A percentile compares a stretch with the other conserved stretches of the same genome.
phyloP scores from a whole-genome alignment of 2,329 filamentous ascomycete genomes.

The Aspergillus nomiae region DNA sequence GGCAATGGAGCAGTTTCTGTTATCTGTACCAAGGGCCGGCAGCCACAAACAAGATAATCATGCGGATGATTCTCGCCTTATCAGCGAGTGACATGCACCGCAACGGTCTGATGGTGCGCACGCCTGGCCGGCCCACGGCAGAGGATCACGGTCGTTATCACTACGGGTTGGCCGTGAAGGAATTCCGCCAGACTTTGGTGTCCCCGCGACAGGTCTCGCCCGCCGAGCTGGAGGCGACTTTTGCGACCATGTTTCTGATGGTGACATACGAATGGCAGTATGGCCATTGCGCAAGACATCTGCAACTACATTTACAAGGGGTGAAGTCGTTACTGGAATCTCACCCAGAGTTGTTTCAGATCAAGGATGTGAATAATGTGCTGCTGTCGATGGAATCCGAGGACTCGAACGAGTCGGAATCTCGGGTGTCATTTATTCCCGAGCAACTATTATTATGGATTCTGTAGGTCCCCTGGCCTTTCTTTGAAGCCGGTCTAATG shows the following conservation, averaged over 20 bases:
- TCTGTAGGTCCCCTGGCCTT: constrained; percentile 26
- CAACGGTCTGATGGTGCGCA: constrained; percentile 28
- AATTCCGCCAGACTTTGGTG: constrained; percentile 38
- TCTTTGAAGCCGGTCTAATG: background rate
- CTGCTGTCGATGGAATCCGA: constrained; percentile 25
- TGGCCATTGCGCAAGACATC: constrained; percentile 35
- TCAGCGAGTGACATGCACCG: constrained; percentile 41
- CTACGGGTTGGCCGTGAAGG: constrained; percentile 39
- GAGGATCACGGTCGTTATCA: constrained; percentile 37
- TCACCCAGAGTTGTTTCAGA: constrained; percentile 34
- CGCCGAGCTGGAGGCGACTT: constrained; percentile 36
- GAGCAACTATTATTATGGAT: constrained; percentile 41
- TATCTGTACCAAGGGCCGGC: constrained; percentile 41
- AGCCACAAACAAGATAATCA: constrained; percentile 37
- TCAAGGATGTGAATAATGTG: constrained; percentile 32
- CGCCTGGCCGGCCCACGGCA: constrained; percentile 30
- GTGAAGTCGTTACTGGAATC: constrained; percentile 39
- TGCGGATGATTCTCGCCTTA: constrained; percentile 43
- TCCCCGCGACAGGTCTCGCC: constrained; percentile 29
- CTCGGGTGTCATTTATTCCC: constrained; percentile 36
- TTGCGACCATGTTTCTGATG: constrained; percentile 41
- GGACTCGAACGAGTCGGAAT: constrained; percentile 11
- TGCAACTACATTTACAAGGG: constrained; percentile 39
- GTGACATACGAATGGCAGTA: constrained; percentile 40
- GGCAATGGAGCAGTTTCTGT: constrained; percentile 40